Evolutionary conservation across 257 asterid species (phyloP).

Genomic region (Nicotiana obtusifolia): DNA sequence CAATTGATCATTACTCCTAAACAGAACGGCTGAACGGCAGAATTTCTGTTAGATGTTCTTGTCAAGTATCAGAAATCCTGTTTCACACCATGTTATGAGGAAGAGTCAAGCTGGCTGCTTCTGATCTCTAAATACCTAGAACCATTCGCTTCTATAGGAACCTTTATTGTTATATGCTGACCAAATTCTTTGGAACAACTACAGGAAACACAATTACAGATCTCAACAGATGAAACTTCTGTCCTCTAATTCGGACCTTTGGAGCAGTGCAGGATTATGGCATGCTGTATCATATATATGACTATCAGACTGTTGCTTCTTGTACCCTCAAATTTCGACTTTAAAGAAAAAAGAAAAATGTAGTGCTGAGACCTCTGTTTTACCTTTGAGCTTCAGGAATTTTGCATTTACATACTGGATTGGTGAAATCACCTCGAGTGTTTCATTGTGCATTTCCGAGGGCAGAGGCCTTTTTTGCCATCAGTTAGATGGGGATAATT

Average conservation of each 20-base stretch:
- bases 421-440: background rate
- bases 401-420: background rate
- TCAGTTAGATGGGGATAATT: background rate
- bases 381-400: background rate
- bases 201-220: background rate
- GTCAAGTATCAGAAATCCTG: background rate
- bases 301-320: conserved; percentile 1
- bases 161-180: background rate
- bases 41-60: background rate
- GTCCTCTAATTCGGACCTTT: background rate
- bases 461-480: background rate
- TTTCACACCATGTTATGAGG: background rate
- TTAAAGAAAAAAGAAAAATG: background rate
- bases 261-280: background rate
- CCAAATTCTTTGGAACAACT: background rate
- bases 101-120: background rate
- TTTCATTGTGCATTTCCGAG: background rate
- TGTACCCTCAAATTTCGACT: background rate
- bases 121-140: too few relatives aligned
- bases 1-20: background rate
- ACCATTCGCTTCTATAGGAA: background rate
- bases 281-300: background rate
- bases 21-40: background rate
- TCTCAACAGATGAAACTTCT: background rate
- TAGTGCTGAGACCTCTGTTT: background rate